Percentiles rank a stretch among this genome's conserved stretches.
phyloP scores from a whole-genome alignment of 768 basidiomycete genomes.

The Neoboletus brunneissimus region DNA sequence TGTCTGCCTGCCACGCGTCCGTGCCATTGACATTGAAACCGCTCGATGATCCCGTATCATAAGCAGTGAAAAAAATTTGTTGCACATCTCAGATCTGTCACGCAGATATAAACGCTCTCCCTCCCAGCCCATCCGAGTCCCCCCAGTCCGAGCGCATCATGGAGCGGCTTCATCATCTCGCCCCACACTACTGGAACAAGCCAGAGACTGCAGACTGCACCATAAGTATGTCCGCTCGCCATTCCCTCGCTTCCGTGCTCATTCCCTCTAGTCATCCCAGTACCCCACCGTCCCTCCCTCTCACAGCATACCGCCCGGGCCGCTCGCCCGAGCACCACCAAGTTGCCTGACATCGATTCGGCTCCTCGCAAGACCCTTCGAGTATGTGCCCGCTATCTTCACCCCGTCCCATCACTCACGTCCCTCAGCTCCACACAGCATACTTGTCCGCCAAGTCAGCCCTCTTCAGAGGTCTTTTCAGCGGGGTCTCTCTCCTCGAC shows the following conservation, averaged over 20 bases:
- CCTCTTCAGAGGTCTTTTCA: slow-evolving; percentile 68
- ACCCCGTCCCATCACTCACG: slow-evolving; percentile 5
- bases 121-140: not conserved
- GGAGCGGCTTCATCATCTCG: slow-evolving; percentile 36
- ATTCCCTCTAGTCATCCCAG: slow-evolving; percentile 41
- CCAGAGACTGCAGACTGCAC: slow-evolving; percentile 78
- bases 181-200: slow-evolving; percentile 70
- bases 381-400: slow-evolving; percentile 38
- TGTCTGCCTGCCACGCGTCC: not conserved
- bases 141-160: not conserved
- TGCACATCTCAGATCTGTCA: slow-evolving; percentile 3
- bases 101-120: not conserved
- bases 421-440: slow-evolving; percentile 67
- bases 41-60: not conserved
- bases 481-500: slow-evolving; percentile 61
- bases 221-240: slow-evolving; percentile 46
- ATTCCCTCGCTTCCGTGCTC: not conserved
- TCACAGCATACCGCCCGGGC: not conserved
- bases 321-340: slow-evolving; percentile 9
- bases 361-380: slow-evolving; percentile 59
- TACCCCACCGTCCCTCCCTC: slow-evolving; percentile 27
- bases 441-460: slow-evolving; percentile 81
- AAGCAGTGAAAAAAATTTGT: not conserved
- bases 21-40: slow-evolving; percentile 6
- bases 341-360: slow-evolving; percentile 50